Percentiles rank a stretch among this genome's conserved stretches.
Conservation (phyloP, 1,139 yeast genomes). For the Tardiomyces depauwii region DNA sequence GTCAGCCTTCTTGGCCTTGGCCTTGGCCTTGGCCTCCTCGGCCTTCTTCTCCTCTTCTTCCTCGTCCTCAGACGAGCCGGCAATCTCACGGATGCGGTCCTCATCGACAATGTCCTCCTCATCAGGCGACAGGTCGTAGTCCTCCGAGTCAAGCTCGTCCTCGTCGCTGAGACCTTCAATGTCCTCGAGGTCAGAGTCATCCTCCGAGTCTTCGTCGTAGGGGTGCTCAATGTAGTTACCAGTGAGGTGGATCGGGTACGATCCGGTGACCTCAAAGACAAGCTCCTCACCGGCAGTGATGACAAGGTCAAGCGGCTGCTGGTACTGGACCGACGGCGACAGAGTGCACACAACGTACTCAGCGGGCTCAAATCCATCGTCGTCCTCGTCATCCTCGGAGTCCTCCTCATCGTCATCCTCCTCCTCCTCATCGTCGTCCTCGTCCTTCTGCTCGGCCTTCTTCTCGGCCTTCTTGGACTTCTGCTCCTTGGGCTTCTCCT, state of each 20-base stretch:
- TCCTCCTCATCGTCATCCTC: conserved; percentile 20
- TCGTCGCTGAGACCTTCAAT: conserved; percentile 29
- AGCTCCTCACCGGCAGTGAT: conserved; percentile 92
- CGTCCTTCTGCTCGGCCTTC: conserved; percentile 26
- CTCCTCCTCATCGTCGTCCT: conserved; percentile 18
- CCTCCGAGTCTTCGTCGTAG: conserved; percentile 56
- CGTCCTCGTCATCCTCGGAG: conserved; percentile 38
- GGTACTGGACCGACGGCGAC: conserved; percentile 69
- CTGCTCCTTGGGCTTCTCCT: conserved; percentile 23
- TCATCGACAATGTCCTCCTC: conserved; percentile 62
- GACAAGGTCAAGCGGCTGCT: conserved; percentile 83
- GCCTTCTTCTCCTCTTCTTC: conserved; percentile 34
- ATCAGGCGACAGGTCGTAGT: conserved; percentile 83
- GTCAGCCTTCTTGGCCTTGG: conserved; percentile 36
- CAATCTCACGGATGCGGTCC: conserved; percentile 17
- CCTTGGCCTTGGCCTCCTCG: conserved; percentile 26
- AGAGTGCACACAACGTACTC: conserved; percentile 83
- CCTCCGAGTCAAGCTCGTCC: conserved; percentile 49
- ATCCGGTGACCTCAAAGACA: conserved; percentile 88
- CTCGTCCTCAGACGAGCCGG: too few relatives aligned
- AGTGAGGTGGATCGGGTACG: conserved; percentile 81
- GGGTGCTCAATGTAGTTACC: conserved; percentile 98
- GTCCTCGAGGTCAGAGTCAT: conserved; percentile 30
- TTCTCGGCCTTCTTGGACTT: conserved; percentile 29
- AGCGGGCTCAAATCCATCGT: conserved; percentile 45